These are phyloP conservation scores for Raddia distichophylla DNA, from an alignment of 176 grass and related monocot species.

Conservation along the genomic window DNA sequence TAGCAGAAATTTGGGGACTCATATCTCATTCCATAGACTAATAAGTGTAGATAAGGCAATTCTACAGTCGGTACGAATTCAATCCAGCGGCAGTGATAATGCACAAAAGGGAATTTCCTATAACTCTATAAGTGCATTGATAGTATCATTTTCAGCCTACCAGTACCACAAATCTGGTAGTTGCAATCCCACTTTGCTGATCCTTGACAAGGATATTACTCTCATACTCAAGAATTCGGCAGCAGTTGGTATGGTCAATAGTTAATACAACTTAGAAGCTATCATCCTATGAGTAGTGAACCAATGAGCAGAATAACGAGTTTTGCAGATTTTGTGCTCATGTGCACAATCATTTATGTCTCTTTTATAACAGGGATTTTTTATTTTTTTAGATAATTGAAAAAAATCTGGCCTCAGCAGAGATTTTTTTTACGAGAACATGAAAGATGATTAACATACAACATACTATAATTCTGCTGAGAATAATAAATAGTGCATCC, in stretches of 20 bases:
- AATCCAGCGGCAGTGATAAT: slow-evolving; percentile 12
- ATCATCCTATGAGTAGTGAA: not conserved
- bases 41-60: not conserved
- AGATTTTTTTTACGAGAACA: not conserved
- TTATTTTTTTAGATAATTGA: too few species aligned
- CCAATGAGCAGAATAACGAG: not conserved
- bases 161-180: not conserved
- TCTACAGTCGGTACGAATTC: slow-evolving; percentile 1
- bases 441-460: not conserved
- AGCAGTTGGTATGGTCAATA: not conserved
- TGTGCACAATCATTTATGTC: not conserved
- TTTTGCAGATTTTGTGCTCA: not conserved
- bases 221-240: not conserved
- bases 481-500: not conserved
- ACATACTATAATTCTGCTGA: not conserved
- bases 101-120: not conserved
- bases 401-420: too few species aligned
- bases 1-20: not conserved
- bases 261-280: not conserved
- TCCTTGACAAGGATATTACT: not conserved
- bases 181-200: slow-evolving; percentile 5
- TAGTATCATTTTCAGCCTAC: not conserved
- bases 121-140: not conserved
- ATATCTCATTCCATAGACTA: not conserved
- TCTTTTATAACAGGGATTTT: not conserved